Evolutionary conservation across 73 alveolate genomes (phyloP).

Genomic region (Blepharisma japonicum): DNA sequence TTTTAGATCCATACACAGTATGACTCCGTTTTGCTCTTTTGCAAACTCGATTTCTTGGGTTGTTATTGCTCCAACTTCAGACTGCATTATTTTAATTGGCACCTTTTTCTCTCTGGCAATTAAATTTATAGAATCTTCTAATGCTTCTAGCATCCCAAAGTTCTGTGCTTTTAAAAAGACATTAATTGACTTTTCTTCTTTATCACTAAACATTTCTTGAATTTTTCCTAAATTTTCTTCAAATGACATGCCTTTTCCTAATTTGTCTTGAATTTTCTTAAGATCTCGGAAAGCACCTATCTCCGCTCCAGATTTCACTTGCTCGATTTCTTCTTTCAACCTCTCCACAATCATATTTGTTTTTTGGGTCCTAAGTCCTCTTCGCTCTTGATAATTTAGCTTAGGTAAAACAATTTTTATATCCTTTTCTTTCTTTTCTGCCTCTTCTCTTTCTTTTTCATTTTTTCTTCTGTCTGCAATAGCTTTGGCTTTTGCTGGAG

Average conservation of each 20-base stretch:
- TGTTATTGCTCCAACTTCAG: constrained; percentile 75
- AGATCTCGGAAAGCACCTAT: constrained; percentile 22
- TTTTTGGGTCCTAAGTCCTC: constrained; percentile 35
- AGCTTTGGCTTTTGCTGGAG: constrained; percentile 54
- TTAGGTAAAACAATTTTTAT: constrained; percentile 37
- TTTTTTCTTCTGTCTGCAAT: constrained; percentile 41
- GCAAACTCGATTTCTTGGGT: constrained; percentile 65
- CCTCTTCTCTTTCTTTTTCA: constrained; percentile 26
- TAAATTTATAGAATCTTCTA: constrained; percentile 48
- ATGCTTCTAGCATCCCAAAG: constrained; percentile 73
- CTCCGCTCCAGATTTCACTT: constrained; percentile 40
- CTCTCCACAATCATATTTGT: constrained; percentile 31
- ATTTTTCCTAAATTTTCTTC: constrained; percentile 29
- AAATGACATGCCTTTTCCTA: background rate
- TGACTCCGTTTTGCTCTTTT: constrained; percentile 50
- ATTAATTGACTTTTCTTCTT: constrained; percentile 48
- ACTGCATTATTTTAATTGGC: constrained; percentile 35
- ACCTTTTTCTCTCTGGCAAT: constrained; percentile 38
- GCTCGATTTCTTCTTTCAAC: constrained; percentile 43
- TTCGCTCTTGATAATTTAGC: constrained; percentile 29
- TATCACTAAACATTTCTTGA: constrained; percentile 46
- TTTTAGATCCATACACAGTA: constrained; percentile 64
- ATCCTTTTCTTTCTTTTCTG: constrained; percentile 31
- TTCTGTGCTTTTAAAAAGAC: constrained; percentile 69
- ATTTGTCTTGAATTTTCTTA: constrained; percentile 15